Base-by-base conservation (phyloP, 148 eudicot genomes). In the Rhododendron molle region DNA sequence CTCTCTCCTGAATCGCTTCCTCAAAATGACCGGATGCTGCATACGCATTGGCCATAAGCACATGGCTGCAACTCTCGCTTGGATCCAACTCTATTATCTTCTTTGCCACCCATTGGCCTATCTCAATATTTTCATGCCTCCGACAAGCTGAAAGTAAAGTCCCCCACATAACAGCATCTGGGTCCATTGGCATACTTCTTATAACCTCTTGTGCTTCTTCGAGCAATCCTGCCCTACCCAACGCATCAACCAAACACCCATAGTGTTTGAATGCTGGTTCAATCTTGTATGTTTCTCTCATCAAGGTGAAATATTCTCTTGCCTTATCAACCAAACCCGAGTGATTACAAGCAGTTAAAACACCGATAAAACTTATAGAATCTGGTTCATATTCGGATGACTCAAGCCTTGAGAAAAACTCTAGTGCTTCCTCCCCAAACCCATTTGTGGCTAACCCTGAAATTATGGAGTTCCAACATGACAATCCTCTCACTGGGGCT, bases 381-480 rank as follows among this genome's bases (percentile, higher is more conserved):
- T 91, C 90, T 26, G 93, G 95, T 81, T 88, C 60, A 46, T 85
- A 72, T 26, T 87, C 72, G 0, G 85, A 88, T 56, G 85, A 90
- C 43, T 82, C 83, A 20, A 91, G 93, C 83, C 87, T 88, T n/a
- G 85, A 86, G 82, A 93, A 93, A 38, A 93, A 47, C 21, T 82
- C 73, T 50, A 90, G 71, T 9, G 92, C 90, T 82, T 90, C 89
- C 12, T 84, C 83, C 76, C 88, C 94, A 73, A 80, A 80, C n/a
- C 93, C 94, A 73, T 92, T 92, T 13, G 86, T 90, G 34, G 92
- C 94, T 86, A 92, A 84, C 15, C 94, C 94, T 49, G 90, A 82
- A 78, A 92, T 91, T 87, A 92, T 91, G 4, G 94, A 90, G 87
- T 92, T 92, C 94, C 94, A 92, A 87, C 90, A 86, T 1, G 94